phyloP scores from a whole-genome alignment of 1,284 basidiomycete species.

The Sporisorium graminicola region DNA sequence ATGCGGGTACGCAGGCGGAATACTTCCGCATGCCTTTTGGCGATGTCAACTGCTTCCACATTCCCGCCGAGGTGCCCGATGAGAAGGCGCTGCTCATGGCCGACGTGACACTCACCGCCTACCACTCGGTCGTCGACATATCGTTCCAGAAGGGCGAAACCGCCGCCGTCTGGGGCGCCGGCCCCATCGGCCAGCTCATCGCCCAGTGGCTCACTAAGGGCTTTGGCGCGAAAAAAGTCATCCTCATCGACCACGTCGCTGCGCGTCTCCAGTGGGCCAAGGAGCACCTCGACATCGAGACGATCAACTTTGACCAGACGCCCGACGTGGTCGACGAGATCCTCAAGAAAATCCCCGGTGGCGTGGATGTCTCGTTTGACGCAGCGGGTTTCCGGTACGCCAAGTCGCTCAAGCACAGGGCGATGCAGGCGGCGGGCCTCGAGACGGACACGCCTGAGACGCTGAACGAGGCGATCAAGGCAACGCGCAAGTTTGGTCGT shows the following conservation, averaged over 20 bases:
- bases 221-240: slow-evolving; percentile 80
- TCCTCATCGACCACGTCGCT: slow-evolving; percentile 78
- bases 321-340: slow-evolving; percentile 76
- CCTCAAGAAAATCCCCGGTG: slow-evolving; percentile 75
- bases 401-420: slow-evolving; percentile 74
- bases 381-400: slow-evolving; percentile 58
- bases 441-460: slow-evolving; percentile 83
- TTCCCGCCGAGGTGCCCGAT: slow-evolving; percentile 72
- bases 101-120: slow-evolving; percentile 81
- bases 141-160: slow-evolving; percentile 78
- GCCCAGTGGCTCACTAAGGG: slow-evolving; percentile 76
- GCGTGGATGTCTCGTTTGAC: slow-evolving; percentile 53
- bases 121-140: slow-evolving; percentile 79
- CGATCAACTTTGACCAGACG: slow-evolving; percentile 75
- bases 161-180: slow-evolving; percentile 77
- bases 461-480: slow-evolving; percentile 77
- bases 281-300: slow-evolving; percentile 75
- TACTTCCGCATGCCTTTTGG: slow-evolving; percentile 77
- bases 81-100: slow-evolving; percentile 75
- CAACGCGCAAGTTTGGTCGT: slow-evolving; percentile 73
- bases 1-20: slow-evolving; percentile 77
- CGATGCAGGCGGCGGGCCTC: slow-evolving; percentile 79
- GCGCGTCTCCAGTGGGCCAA: slow-evolving; percentile 77
- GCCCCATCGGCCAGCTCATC: slow-evolving; percentile 77
- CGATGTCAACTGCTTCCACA: slow-evolving; percentile 78